Conservation (phyloP, 495 filamentous ascomycete species). For the Durotheca rogersii region DNA sequence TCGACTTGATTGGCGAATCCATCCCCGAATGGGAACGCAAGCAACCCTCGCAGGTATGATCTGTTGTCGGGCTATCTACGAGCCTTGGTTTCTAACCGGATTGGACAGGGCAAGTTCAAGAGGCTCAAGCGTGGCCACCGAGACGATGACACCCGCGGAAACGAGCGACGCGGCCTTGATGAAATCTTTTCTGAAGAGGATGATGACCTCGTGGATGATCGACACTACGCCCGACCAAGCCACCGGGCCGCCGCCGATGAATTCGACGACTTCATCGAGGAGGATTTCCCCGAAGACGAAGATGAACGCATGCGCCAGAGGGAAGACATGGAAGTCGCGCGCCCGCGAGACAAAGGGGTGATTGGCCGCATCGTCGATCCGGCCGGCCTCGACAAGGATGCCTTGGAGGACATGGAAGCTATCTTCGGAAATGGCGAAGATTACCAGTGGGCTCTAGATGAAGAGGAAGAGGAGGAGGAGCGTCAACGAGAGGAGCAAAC, state of each 20-base stretch:
- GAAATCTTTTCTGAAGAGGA: conserved; percentile 97
- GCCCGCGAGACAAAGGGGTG: conserved; percentile 65
- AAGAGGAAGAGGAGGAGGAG: conserved; percentile 78
- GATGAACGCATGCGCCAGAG: conserved; percentile 70
- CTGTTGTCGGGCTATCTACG: background rate
- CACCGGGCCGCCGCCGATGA: conserved; percentile 69
- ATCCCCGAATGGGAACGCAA: conserved; percentile 68
- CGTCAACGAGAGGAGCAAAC: conserved; percentile 63
- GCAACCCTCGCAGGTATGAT: conserved; percentile 59
- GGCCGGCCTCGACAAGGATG: conserved; percentile 83
- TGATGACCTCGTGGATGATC: conserved; percentile 65
- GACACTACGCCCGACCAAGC: conserved; percentile 50
- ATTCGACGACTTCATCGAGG: conserved; percentile 96
- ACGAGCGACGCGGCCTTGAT: conserved; percentile 68
- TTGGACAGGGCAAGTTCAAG: conserved; percentile 79
- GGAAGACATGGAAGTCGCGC: conserved; percentile 84
- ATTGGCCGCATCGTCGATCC: conserved; percentile 63
- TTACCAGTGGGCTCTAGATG: conserved; percentile 87
- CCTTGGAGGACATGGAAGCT: conserved; percentile 88
- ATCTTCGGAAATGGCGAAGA: conserved; percentile 95
- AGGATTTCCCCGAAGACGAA: conserved; percentile 89
- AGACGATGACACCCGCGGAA: conserved; percentile 62
- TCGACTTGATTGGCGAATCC: conserved; percentile 86
- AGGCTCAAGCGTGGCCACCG: conserved; percentile 89
- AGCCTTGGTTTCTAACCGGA: conserved; percentile 29